These are phyloP conservation scores for Quercus aquifolioides DNA, from an alignment of 306 rosid species.

Conservation along the genomic window DNA sequence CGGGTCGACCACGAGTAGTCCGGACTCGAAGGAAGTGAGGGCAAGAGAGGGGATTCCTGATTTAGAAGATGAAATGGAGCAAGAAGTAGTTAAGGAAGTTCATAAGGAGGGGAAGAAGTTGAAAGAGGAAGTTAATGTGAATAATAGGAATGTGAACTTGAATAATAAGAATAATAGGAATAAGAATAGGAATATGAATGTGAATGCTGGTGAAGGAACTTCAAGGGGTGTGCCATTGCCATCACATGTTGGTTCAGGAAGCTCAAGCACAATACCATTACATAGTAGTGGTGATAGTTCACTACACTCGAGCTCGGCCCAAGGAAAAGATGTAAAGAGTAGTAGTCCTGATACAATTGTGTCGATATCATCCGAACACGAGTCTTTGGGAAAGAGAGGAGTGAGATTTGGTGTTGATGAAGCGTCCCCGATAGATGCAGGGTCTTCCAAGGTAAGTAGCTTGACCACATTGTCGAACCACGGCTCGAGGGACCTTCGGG, in stretches of 20 bases:
- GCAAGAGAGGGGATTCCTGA: conserved; percentile 98
- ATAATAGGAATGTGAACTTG: conserved; percentile 6
- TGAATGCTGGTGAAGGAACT: conserved; percentile 70
- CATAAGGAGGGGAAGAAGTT: conserved; percentile 42
- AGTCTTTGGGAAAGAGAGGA: conserved; percentile 52
- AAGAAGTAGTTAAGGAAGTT: conserved; percentile 44
- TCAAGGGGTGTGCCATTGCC: conserved; percentile 65
- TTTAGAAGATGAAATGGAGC: conserved; percentile 89
- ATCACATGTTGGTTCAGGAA: conserved; percentile 41
- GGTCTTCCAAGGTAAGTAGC: conserved; percentile 76
- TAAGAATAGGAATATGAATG: not conserved
- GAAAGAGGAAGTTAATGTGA: conserved; percentile 24
- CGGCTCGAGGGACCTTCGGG: conserved; percentile 72
- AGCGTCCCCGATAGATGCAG: conserved; percentile 46
- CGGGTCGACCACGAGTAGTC: conserved; percentile 73
- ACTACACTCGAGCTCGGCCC: conserved; percentile 17
- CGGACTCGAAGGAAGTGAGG: conserved; percentile 92
- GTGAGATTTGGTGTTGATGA: conserved; percentile 82
- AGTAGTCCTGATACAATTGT: conserved; percentile 55
- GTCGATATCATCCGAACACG: conserved; percentile 46
- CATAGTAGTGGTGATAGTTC: conserved; percentile 48
- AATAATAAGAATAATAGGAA: conserved; percentile 4
- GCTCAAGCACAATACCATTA: conserved; percentile 56
- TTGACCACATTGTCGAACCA: conserved; percentile 65
- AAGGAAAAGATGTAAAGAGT: conserved; percentile 51